A percentile compares a stretch with the other conserved stretches of the same genome.
Evolutionary conservation across 306 rosid genomes (phyloP).

Genomic region (Dryas alaskensis): DNA sequence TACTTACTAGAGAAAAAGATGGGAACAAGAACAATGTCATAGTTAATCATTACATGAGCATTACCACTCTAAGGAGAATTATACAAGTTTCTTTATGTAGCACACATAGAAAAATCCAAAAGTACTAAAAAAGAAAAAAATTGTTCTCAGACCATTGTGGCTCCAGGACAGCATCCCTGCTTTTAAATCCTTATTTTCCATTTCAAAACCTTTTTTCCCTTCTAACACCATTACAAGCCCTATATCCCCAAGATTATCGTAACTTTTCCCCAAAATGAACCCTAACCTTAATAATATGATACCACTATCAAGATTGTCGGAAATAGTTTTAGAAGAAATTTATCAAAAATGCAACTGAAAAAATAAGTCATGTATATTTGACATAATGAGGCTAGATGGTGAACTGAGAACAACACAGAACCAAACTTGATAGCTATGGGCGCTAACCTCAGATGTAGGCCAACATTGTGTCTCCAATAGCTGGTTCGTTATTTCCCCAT

Average conservation of each 20-base stretch:
- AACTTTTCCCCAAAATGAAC: no score
- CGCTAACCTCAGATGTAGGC: slow-evolving; percentile 68
- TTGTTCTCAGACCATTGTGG: not conserved
- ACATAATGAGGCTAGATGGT: not conserved
- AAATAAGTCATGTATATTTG: not conserved
- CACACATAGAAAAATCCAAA: not conserved
- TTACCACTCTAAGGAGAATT: not conserved
- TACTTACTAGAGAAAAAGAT: not conserved
- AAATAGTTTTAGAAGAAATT: not conserved
- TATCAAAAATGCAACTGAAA: not conserved
- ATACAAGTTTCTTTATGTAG: not conserved
- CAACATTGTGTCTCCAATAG: slow-evolving; percentile 39
- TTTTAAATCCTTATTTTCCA: not conserved
- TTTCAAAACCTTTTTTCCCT: not conserved
- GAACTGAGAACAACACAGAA: not conserved
- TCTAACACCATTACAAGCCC: slow-evolving; percentile 1
- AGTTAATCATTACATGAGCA: not conserved
- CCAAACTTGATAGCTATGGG: slow-evolving; percentile 4
- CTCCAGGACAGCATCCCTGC: not conserved
- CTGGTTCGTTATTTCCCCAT: slow-evolving; percentile 49
- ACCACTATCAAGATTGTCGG: not conserved
- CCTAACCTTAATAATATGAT: not conserved
- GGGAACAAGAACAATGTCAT: not conserved
- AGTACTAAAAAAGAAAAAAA: not conserved
- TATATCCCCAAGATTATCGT: not conserved